A percentile compares a stretch with the other conserved stretches of the same genome.
Evolutionary conservation across 2,329 filamentous ascomycete genomes (phyloP).

Genomic region (Sarocladiaceae sp.): DNA sequence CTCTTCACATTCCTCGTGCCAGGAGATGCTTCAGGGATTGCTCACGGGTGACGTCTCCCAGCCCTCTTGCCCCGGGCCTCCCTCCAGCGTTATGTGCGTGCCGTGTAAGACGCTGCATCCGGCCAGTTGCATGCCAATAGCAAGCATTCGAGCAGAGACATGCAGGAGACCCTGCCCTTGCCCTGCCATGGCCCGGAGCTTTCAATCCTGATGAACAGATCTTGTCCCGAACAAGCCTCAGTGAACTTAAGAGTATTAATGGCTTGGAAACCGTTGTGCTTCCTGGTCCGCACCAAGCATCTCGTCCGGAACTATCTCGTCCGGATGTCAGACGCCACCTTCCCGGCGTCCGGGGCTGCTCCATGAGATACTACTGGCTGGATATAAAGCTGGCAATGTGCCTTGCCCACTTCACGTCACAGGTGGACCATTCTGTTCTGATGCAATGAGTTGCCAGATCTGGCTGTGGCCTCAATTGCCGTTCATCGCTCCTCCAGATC

Average conservation of each 20-base stretch:
- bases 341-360: no score
- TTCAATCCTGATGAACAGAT: neutral
- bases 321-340: no score
- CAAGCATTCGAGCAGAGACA: neutral
- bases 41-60: neutral
- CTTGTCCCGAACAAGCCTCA: neutral
- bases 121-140: neutral
- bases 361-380: no score
- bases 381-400: neutral
- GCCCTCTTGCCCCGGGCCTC: neutral
- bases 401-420: neutral
- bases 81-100: neutral
- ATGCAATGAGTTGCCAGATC: no score
- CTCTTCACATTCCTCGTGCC: neutral
- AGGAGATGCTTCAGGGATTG: neutral
- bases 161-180: neutral
- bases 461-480: no score
- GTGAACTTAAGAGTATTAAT: no score
- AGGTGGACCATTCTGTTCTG: neutral
- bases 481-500: no score
- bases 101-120: neutral
- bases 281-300: no score
- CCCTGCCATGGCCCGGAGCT: neutral
- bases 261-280: no score
- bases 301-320: no score